These are phyloP conservation scores for Jamesozyma lodderae DNA, from an alignment of 805 yeast species.

Conservation along the genomic window DNA sequence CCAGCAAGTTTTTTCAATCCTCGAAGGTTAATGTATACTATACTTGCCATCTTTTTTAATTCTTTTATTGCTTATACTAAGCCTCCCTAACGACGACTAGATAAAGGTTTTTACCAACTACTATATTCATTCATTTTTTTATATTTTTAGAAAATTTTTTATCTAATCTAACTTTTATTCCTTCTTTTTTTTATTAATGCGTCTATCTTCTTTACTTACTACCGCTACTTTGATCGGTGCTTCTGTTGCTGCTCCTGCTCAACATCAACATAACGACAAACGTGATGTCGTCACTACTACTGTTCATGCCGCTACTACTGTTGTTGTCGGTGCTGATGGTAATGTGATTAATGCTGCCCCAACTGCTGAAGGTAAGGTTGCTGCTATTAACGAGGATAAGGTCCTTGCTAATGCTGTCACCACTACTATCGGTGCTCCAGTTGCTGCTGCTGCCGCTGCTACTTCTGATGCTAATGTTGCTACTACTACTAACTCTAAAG, in stretches of 20 bases:
- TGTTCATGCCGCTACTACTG: constrained; percentile 37
- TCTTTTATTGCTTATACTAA: too few relatives aligned
- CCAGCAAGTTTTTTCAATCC: too few relatives aligned
- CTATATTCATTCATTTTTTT: too few relatives aligned
- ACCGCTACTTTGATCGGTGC: constrained; percentile 42
- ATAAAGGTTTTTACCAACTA: too few relatives aligned
- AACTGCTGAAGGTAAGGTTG: constrained; percentile 7
- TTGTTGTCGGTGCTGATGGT: constrained; percentile 19
- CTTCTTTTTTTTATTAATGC: constrained; percentile 31
- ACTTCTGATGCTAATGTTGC: constrained; percentile 24
- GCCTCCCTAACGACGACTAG: too few relatives aligned
- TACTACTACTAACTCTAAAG: constrained; percentile 18
- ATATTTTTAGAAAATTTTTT: too few relatives aligned
- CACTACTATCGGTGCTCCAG: constrained; percentile 13
- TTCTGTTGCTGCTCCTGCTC: constrained; percentile 52
- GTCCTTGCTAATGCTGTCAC: constrained; percentile 20
- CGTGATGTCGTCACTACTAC: constrained; percentile 46
- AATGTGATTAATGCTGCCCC: constrained; percentile 16
- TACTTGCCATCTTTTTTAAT: too few relatives aligned
- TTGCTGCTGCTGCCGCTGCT: constrained; percentile 26
- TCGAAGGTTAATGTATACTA: too few relatives aligned
- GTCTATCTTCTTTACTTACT: constrained; percentile 40
- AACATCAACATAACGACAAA: constrained; percentile 42
- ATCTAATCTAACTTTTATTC: not conserved
- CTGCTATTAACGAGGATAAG: constrained; percentile 17